phyloP scores from a whole-genome alignment of 148 eudicot species.

The Rhododendron henanense region DNA sequence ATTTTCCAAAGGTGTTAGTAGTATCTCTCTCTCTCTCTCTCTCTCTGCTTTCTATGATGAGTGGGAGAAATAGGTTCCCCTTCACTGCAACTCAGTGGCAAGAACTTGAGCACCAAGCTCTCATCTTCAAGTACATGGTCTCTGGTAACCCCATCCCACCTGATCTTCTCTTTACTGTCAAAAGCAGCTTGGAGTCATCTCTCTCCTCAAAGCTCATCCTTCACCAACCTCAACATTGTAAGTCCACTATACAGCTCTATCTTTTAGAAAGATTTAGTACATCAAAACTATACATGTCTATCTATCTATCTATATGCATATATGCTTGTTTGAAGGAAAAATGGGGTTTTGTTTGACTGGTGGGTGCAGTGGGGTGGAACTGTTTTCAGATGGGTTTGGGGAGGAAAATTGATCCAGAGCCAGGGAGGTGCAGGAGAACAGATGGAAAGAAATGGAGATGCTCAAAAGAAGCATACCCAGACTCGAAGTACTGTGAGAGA shows the following conservation, averaged over 20 bases:
- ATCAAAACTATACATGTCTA: neutral
- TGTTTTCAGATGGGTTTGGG: conserved; percentile 90
- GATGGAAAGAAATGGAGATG: conserved; percentile 99
- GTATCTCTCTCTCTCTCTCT: neutral
- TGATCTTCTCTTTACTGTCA: conserved; percentile 78
- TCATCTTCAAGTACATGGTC: conserved; percentile 83
- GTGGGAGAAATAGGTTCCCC: conserved; percentile 49
- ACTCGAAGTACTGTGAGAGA: conserved; percentile 94
- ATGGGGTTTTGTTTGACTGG: neutral
- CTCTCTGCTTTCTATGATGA: conserved; percentile 8
- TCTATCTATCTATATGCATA: neutral
- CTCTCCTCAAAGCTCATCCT: conserved; percentile 60
- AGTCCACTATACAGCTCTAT: neutral
- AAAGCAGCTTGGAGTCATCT: conserved; percentile 60
- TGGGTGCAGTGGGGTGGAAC: conserved; percentile 71
- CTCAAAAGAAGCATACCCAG: conserved; percentile 93
- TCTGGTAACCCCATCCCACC: conserved; percentile 92
- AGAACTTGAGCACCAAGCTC: conserved; percentile 92
- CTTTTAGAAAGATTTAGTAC: neutral
- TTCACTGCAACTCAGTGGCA: conserved; percentile 92
- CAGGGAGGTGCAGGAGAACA: conserved; percentile 96
- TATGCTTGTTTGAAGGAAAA: neutral
- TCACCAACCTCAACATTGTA: conserved; percentile 60
- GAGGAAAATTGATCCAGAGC: conserved; percentile 92
- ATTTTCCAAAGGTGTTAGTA: neutral